Evolutionary conservation across 345 rosid genomes (phyloP).

Genomic region (Salix udensis): DNA sequence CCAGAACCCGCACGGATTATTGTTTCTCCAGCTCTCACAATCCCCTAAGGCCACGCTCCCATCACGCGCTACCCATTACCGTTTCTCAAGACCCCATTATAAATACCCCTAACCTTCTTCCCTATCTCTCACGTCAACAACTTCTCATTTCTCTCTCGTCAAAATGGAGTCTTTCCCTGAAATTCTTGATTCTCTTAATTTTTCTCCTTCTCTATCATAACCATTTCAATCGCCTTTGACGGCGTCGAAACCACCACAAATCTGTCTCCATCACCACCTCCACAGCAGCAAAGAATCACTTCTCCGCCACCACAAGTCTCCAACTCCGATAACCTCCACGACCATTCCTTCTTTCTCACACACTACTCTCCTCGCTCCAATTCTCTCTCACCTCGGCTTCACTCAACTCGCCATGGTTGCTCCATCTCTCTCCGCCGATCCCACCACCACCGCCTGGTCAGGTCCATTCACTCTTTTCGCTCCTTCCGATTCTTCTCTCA

Average conservation of each 20-base stretch:
- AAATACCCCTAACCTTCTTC: not conserved
- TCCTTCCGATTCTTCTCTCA: constrained; percentile 52
- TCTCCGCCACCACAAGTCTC: constrained; percentile 1
- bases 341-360: constrained; percentile 28
- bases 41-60: not conserved
- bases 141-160: not conserved
- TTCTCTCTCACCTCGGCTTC: constrained; percentile 64
- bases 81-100: not conserved
- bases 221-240: constrained; percentile 6
- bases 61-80: not conserved
- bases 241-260: constrained; percentile 1
- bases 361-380: constrained; percentile 40
- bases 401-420: constrained; percentile 51
- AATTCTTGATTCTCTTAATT: constrained; percentile 10
- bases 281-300: not conserved
- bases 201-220: not conserved
- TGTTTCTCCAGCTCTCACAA: not conserved
- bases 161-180: constrained; percentile 26
- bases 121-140: not conserved
- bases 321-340: constrained; percentile 16
- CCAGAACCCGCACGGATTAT: not conserved
- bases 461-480: constrained; percentile 68
- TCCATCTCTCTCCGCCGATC: constrained; percentile 40
- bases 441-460: constrained; percentile 41
- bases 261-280: constrained; percentile 2